Evolutionary conservation across 2,329 filamentous ascomycete genomes (phyloP), one percentile per base, ranked within the genome.

Genomic region (Diplocarpon mali): DNA sequence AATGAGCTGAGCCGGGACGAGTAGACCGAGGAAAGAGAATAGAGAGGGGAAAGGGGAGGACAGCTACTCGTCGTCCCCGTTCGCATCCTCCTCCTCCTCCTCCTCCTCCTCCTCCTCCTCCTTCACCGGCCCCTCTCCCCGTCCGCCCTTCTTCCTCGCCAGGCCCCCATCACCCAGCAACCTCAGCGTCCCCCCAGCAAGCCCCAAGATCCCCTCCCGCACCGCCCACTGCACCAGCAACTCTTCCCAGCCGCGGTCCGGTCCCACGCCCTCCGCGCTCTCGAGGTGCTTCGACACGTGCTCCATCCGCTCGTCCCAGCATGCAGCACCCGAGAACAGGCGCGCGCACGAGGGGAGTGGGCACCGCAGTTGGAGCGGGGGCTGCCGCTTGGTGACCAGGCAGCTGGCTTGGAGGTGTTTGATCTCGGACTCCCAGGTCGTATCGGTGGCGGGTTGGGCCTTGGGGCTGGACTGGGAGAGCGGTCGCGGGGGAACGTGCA

Each of bases 241-340:
- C 1, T 27, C 32, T 27, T 45, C 43, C n/a, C 40, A 34, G 1
- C 38, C 43, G 6, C 36, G 38, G 2, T 20, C 35, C 27, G 40
- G 15, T 5, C 27, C 30, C 32, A 35, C 20, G 4, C 17, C 35
- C 31, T 12, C 38, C 38, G 10, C 10, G 12, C 4, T 30, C 38
- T 92, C 86, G 37, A 90, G 71, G 61, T 95, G 89, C 47, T 76
- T 72, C 0, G 85, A 86, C 2, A 94, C 76, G 64, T 95, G 89
- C 62, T 95, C 89, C 78, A 94, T 86, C 17, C 85, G 72, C 46
- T 80, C 73, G 47, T 92, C 83, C 88, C 88, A 95, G 10, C 77
- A 77, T 5, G 68, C 72, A 0, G 60, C 49, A 0, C 83, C 85
- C 5, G 68, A 61, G 57, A 93, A 94, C 1, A 62, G 60, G 10